Conservation (phyloP, 257 asterid genomes). For the Sherardia arvensis region DNA sequence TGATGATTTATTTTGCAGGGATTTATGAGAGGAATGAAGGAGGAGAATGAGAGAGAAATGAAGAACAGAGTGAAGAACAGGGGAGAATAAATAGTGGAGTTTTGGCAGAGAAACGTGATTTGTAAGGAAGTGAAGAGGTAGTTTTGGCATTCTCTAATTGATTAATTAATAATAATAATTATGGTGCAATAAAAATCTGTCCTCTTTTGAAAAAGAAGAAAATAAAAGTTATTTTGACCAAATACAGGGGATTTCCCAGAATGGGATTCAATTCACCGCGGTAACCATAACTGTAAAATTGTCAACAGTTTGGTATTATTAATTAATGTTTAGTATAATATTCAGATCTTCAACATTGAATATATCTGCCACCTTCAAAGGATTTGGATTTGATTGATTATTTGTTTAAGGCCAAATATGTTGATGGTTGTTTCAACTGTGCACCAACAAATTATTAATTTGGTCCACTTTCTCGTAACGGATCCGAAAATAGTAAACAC, state of each 20-base stretch:
- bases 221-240: constrained; percentile 33
- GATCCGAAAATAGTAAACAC: no score
- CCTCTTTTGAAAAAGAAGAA: constrained; percentile 1
- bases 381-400: not conserved
- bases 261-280: constrained; percentile 9
- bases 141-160: constrained; percentile 14
- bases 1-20: not conserved
- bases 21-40: not conserved
- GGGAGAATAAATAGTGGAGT: constrained; percentile 30
- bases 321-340: not conserved
- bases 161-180: no score
- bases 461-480: not conserved
- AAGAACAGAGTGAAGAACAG: constrained; percentile 16
- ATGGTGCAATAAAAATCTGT: constrained; percentile 25
- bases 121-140: constrained; percentile 28
- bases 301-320: constrained; percentile 14
- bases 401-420: not conserved
- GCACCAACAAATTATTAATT: not conserved
- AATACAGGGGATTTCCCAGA: constrained; percentile 34
- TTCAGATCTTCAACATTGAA: constrained; percentile 8
- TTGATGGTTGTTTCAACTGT: constrained; percentile 1
- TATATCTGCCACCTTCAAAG: not conserved
- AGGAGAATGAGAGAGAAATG: constrained; percentile 13
- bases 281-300: constrained; percentile 8
- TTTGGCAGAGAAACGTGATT: constrained; percentile 36